Evolutionary conservation across 805 yeast species (phyloP).

Genomic region (Yarrowia sp.): DNA sequence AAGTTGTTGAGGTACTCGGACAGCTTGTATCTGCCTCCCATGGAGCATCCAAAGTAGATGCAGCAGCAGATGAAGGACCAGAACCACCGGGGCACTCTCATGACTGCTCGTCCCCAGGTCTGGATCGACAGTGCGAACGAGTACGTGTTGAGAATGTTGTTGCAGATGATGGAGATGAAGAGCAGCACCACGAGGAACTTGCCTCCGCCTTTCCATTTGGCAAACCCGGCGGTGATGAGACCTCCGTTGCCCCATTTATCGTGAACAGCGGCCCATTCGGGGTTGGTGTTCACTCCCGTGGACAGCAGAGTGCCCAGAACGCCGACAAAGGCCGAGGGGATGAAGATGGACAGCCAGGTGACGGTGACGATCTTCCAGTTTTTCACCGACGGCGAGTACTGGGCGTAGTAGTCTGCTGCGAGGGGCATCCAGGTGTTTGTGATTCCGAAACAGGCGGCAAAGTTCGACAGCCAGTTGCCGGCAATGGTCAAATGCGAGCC

Average conservation of each 20-base stretch:
- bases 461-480: slow-evolving; percentile 77
- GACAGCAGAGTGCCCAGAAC: slow-evolving; percentile 75
- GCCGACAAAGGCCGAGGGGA: slow-evolving; percentile 81
- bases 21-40: slow-evolving; percentile 78
- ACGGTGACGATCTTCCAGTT: slow-evolving; percentile 60
- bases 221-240: slow-evolving; percentile 66
- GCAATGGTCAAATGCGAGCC: slow-evolving; percentile 56
- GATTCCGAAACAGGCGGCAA: slow-evolving; percentile 74
- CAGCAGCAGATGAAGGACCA: slow-evolving; percentile 70
- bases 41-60: slow-evolving; percentile 70
- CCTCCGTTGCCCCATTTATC: slow-evolving; percentile 75
- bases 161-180: slow-evolving; percentile 77
- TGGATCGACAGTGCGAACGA: slow-evolving; percentile 84
- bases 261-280: slow-evolving; percentile 66
- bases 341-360: slow-evolving; percentile 69
- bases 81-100: slow-evolving; percentile 77
- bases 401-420: slow-evolving; percentile 82
- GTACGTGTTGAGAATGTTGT: slow-evolving; percentile 80
- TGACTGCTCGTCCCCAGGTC: slow-evolving; percentile 56
- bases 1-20: slow-evolving; percentile 77
- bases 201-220: slow-evolving; percentile 78
- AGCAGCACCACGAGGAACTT: slow-evolving; percentile 74
- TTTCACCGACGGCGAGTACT: slow-evolving; percentile 76
- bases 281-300: slow-evolving; percentile 64
- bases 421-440: slow-evolving; percentile 91